A percentile compares a stretch with the other conserved stretches of the same genome.
Evolutionary conservation across 164 flowering plant genomes (phyloP).

Genomic region (Cinnamomum chago): DNA sequence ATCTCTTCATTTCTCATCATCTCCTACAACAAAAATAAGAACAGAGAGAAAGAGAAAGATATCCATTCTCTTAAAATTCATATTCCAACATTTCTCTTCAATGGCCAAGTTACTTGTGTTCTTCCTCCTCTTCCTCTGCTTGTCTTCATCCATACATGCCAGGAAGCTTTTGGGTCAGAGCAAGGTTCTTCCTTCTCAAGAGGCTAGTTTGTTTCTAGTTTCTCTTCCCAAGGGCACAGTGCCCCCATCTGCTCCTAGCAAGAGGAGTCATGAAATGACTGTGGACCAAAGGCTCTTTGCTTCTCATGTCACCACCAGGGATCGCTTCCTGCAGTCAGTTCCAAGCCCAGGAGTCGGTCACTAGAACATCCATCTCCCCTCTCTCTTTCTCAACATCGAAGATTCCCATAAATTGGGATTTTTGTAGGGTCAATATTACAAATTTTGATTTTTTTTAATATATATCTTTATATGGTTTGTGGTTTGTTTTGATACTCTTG

Average conservation of each 20-base stretch:
- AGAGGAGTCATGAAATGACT: constrained; percentile 32
- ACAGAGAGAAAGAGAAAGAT: too few species aligned
- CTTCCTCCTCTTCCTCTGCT: neutral
- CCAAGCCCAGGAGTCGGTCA: constrained; percentile 67
- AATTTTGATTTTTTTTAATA: neutral
- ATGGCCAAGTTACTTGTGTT: constrained; percentile 1
- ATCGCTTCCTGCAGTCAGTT: constrained; percentile 46
- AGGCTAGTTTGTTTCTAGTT: constrained; percentile 25
- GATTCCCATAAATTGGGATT: neutral
- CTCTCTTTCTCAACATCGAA: too few species aligned
- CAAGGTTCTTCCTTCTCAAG: constrained; percentile 13
- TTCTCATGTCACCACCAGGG: constrained; percentile 34
- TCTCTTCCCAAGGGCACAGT: constrained; percentile 47
- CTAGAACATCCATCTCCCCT: constrained; percentile 9
- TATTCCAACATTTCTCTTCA: neutral
- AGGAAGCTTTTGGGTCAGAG: constrained; percentile 6
- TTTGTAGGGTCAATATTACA: neutral
- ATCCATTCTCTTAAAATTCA: neutral
- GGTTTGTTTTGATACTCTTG: too few species aligned
- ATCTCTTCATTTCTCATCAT: neutral
- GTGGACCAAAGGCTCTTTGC: constrained; percentile 35
- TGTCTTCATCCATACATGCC: neutral
- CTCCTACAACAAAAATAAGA: neutral
- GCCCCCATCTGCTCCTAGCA: constrained; percentile 49
- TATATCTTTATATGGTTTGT: too few species aligned